Evolutionary conservation across 805 yeast species (phyloP).

Genomic region (Yamadazyma olivae): DNA sequence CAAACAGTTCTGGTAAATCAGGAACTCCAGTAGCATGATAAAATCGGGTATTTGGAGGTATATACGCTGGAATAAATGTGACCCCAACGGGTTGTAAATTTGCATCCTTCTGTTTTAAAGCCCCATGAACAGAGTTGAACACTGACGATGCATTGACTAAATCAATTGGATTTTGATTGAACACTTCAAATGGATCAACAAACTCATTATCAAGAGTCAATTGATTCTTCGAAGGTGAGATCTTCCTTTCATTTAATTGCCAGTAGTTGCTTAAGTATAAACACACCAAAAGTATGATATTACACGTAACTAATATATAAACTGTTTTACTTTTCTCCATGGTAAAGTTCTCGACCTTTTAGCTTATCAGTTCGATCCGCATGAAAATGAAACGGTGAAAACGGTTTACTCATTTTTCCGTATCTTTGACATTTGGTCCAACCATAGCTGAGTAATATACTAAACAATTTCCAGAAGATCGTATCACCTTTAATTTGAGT

Average conservation of each 20-base stretch:
- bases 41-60: conserved; percentile 56
- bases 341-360: too few relatives aligned
- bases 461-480: too few relatives aligned
- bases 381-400: too few relatives aligned
- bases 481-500: too few relatives aligned
- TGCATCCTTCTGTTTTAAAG: conserved; percentile 48
- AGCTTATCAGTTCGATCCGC: too few relatives aligned
- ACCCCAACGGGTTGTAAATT: conserved; percentile 57
- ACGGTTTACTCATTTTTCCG: too few relatives aligned
- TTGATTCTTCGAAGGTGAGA: not conserved
- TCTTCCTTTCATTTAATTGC: not conserved
- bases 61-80: conserved; percentile 55
- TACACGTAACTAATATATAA: not conserved
- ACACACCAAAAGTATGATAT: not conserved
- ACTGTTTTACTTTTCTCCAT: not conserved
- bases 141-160: conserved; percentile 50
- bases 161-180: conserved; percentile 45
- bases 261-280: not conserved
- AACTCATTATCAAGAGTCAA: not conserved
- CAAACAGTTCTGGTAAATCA: conserved; percentile 43
- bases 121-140: conserved; percentile 53
- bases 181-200: conserved; percentile 6
- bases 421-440: too few relatives aligned
- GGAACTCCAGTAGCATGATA: conserved; percentile 50
- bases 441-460: too few relatives aligned